Evolutionary conservation across 2,329 filamentous ascomycete genomes (phyloP).

Genomic region (Epichloe sibirici): DNA sequence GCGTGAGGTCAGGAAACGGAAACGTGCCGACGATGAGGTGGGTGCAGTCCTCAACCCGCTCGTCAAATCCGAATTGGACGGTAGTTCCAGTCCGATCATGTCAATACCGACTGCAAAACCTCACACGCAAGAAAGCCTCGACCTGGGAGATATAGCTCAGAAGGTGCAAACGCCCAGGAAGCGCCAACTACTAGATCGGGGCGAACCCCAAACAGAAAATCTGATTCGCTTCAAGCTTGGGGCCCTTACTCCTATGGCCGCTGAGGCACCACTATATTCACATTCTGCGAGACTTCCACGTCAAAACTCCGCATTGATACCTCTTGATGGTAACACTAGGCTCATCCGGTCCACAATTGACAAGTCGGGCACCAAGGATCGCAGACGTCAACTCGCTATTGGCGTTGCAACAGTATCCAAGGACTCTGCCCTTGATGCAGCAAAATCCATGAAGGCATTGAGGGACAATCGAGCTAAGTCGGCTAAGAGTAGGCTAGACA

Average conservation of each 20-base stretch:
- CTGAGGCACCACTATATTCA: not conserved
- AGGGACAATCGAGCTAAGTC: constrained; percentile 1
- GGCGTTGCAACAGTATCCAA: constrained; percentile 27
- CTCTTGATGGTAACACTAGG: constrained; percentile 24
- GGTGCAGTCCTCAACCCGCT: constrained; percentile 16
- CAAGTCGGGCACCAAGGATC: constrained; percentile 8
- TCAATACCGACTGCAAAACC: constrained; percentile 13
- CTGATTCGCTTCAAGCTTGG: not conserved
- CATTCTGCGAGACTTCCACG: constrained; percentile 3
- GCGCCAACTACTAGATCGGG: constrained; percentile 15
- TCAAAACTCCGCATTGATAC: constrained; percentile 22
- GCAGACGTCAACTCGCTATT: not conserved
- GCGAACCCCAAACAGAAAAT: constrained; percentile 4
- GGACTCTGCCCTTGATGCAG: constrained; percentile 26
- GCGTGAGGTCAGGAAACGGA: constrained; percentile 36
- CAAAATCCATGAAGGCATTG: not conserved
- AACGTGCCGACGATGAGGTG: constrained; percentile 16
- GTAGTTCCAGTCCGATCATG: constrained; percentile 18
- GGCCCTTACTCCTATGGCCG: constrained; percentile 1
- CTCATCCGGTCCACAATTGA: constrained; percentile 11
- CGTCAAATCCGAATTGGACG: constrained; percentile 30
- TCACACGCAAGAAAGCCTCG: constrained; percentile 43
- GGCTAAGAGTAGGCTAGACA: constrained; percentile 19
- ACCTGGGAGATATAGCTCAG: constrained; percentile 31
- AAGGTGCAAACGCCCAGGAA: constrained; percentile 25